phyloP scores from a whole-genome alignment of 164 flowering plant genomes.

The Aristolochia californica region DNA sequence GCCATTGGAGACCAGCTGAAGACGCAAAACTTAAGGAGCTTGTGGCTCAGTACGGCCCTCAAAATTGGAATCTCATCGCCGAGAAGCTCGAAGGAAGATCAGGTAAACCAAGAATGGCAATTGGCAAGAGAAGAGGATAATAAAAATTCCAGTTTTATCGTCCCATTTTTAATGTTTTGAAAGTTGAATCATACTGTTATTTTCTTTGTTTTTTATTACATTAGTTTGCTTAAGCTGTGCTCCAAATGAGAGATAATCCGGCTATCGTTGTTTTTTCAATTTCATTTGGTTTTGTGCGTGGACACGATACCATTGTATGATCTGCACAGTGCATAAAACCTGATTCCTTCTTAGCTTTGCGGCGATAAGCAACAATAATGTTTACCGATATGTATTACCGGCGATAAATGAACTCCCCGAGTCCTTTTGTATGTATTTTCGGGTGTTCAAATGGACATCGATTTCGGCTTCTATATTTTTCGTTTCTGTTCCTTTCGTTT shows the following conservation, averaged over 20 bases:
- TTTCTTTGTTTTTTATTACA: background rate
- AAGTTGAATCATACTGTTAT: background rate
- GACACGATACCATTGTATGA: too few relatives aligned
- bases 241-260: too few relatives aligned
- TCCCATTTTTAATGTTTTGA: background rate
- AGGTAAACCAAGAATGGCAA: constrained; percentile 39
- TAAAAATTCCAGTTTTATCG: background rate
- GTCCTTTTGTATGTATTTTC: too few relatives aligned
- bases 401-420: too few relatives aligned
- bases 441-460: too few relatives aligned
- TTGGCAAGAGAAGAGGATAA: background rate
- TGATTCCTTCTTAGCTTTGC: too few relatives aligned
- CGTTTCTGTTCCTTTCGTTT: too few relatives aligned
- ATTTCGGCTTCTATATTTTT: too few relatives aligned
- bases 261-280: too few relatives aligned
- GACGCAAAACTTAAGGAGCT: constrained; percentile 63
- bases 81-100: constrained; percentile 76
- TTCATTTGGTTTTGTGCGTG: background rate
- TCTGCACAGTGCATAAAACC: too few relatives aligned
- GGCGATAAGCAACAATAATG: background rate
- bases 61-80: constrained; percentile 81
- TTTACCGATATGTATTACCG: background rate
- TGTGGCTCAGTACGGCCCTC: constrained; percentile 66
- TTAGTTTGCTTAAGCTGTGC: too few relatives aligned
- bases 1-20: constrained; percentile 76